Evolutionary conservation across 495 filamentous ascomycete genomes (phyloP), one percentile per base, ranked within the genome.

Genomic region (Pseudevernia furfuracea): DNA sequence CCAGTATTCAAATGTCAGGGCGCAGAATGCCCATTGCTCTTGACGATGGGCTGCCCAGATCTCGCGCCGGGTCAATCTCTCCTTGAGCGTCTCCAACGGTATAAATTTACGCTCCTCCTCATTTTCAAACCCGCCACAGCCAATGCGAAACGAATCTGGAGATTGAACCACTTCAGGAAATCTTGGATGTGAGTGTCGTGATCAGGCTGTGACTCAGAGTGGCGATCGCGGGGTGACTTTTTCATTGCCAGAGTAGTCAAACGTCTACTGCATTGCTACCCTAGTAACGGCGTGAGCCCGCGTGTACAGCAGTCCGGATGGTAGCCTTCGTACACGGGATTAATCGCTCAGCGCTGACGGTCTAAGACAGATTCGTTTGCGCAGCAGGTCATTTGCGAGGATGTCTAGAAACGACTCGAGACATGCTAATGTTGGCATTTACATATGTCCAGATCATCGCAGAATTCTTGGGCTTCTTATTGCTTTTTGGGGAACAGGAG

Each of bases 391-490:
- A 44, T 21, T 7, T 49, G 74, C 53, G 70, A 69, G 36, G 44
- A 59, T 44, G 41, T 7, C 66, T 78, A 32, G 66, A 63, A 23
- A 71, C 70, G 38, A 73, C 63, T 28, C 66, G 70, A 38, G 61
- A 71, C 10, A 79, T 79, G 73, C 66, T 80, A 9, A 66, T 65
- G 6, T 59, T 68, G 38, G 48, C 70, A 12, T 67, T 79, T 17
- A 77, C 75, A 3, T 72, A 78, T 62, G 71, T 76, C 61, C 78
- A 81, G 73, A 73, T 78, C 17, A 75, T 76, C 69, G 72, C 77
- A 8, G 67, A 65, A 23, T 79, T 78, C 68, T 53, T 79, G 10
- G 77, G 79, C 44, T 74, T 80, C 44, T n/a, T 80, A 8, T 77
- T 77, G 58, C 72, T 72, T 19, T 78, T 79, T 67, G 75, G 78